A percentile compares a stretch with the other conserved stretches of the same genome.
phyloP scores from a whole-genome alignment of 2,329 filamentous ascomycete genomes.

The Fusarium avenaceum region DNA sequence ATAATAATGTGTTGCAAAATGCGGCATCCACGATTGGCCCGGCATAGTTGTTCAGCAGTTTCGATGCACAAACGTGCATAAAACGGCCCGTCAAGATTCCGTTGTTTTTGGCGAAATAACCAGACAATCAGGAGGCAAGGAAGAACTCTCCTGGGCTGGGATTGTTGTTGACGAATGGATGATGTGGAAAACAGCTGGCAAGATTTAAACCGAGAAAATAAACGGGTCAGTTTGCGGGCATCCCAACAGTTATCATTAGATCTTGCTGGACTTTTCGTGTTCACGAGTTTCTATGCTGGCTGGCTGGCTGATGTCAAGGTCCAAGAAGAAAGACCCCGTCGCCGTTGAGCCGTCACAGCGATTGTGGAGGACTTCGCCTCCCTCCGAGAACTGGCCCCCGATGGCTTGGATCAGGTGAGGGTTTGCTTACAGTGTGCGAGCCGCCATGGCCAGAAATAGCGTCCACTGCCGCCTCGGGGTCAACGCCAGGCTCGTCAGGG shows the following conservation, averaged over 20 bases:
- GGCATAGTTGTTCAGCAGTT: neutral
- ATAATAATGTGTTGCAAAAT: conserved; percentile 12
- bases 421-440: conserved; percentile 33
- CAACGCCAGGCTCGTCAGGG: conserved; percentile 34
- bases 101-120: conserved; percentile 13
- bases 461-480: conserved; percentile 46
- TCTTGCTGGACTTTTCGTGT: conserved; percentile 4
- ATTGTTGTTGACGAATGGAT: neutral
- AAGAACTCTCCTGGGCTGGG: neutral
- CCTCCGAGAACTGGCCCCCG: conserved; percentile 39
- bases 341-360: conserved; percentile 16
- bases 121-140: conserved; percentile 21
- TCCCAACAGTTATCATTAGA: conserved; percentile 1
- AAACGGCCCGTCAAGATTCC: neutral
- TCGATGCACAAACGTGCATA: conserved; percentile 6
- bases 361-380: conserved; percentile 43
- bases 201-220: conserved; percentile 5
- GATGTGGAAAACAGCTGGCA: conserved; percentile 2
- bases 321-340: conserved; percentile 11
- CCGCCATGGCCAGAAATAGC: conserved; percentile 46
- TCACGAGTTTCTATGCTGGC: conserved; percentile 7
- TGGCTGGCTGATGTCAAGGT: conserved; percentile 1
- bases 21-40: conserved; percentile 15
- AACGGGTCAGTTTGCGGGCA: neutral
- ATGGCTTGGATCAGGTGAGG: conserved; percentile 42